Evolutionary conservation across 2,329 filamentous ascomycete species (phyloP).

Genomic region (Furcasterigmium sp.): DNA sequence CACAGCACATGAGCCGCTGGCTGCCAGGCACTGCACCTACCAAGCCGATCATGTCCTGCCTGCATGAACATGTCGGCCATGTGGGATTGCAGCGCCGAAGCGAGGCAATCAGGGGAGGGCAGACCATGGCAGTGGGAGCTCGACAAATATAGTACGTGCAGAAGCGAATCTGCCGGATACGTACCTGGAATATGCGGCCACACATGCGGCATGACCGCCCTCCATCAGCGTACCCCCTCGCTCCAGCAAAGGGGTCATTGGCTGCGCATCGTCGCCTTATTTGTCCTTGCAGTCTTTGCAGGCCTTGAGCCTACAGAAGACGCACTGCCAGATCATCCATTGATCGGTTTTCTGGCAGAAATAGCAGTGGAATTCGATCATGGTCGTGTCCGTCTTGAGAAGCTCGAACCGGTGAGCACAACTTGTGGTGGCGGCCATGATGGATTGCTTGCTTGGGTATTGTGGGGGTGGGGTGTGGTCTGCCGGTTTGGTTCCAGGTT

Average conservation of each 20-base stretch:
- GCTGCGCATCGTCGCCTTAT: too few relatives aligned
- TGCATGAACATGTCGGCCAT: neutral
- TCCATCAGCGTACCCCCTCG: too few relatives aligned
- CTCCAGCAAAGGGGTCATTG: too few relatives aligned
- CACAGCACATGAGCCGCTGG: neutral
- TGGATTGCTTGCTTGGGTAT: constrained; percentile 12
- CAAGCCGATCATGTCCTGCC: too few relatives aligned
- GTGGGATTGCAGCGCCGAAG: neutral
- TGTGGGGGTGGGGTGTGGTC: too few relatives aligned
- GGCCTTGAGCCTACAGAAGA: constrained; percentile 62
- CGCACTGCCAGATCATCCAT: constrained; percentile 67
- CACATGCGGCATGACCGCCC: neutral
- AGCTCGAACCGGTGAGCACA: constrained; percentile 60
- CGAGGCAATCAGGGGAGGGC: neutral
- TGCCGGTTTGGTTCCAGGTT: too few relatives aligned
- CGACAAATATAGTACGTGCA: neutral
- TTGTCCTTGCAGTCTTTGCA: constrained; percentile 34
- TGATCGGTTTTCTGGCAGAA: constrained; percentile 60
- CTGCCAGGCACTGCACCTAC: too few relatives aligned
- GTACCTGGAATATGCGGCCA: neutral
- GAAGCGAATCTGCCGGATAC: neutral
- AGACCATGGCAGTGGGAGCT: neutral
- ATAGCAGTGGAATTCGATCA: constrained; percentile 62
- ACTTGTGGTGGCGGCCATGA: constrained; percentile 48
- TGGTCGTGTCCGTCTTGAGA: constrained; percentile 61